Evolutionary conservation across 2,329 filamentous ascomycete genomes (phyloP).

Genomic region (Monosporascus ibericus): DNA sequence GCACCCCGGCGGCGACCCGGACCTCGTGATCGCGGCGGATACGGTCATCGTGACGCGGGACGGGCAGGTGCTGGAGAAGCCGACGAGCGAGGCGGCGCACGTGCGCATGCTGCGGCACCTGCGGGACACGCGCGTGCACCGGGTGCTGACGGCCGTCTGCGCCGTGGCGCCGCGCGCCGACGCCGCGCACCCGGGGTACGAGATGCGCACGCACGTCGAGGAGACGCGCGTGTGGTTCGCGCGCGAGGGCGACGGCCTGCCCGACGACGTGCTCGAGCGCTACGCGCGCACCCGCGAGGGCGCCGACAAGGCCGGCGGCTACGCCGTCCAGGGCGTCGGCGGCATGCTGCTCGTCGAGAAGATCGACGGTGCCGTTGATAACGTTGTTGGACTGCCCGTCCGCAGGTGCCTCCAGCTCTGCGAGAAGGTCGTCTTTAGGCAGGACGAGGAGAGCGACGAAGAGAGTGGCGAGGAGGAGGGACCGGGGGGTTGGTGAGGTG

Average conservation of each 20-base stretch:
- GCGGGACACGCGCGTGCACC: slow-evolving; percentile 70
- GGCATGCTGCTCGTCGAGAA: slow-evolving; percentile 81
- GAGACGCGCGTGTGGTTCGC: slow-evolving; percentile 91
- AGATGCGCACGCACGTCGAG: slow-evolving; percentile 73
- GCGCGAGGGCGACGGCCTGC: slow-evolving; percentile 46
- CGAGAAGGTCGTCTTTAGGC: slow-evolving; percentile 77
- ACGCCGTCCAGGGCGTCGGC: slow-evolving; percentile 86
- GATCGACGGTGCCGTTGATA: slow-evolving; percentile 87
- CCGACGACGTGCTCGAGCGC: slow-evolving; percentile 74
- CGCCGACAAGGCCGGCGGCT: slow-evolving; percentile 92
- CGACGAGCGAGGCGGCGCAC: slow-evolving; percentile 73
- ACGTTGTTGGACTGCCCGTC: slow-evolving; percentile 86
- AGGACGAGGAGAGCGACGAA: slow-evolving; percentile 56
- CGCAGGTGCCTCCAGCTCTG: slow-evolving; percentile 72
- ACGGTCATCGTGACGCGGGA: slow-evolving; percentile 76
- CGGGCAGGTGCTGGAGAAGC: slow-evolving; percentile 86
- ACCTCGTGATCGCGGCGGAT: slow-evolving; percentile 82
- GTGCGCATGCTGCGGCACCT: slow-evolving; percentile 76
- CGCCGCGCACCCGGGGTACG: slow-evolving; percentile 78
- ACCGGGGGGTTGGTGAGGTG: slow-evolving; percentile 3
- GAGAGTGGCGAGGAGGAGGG: slow-evolving; percentile 39
- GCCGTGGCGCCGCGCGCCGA: slow-evolving; percentile 78
- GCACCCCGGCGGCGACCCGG: slow-evolving; percentile 53
- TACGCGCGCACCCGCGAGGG: slow-evolving; percentile 85
- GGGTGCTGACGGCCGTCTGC: slow-evolving; percentile 79